Evolutionary conservation across 2,329 filamentous ascomycete genomes (phyloP), one percentile per base, ranked within the genome.

Genomic region (Didymella arachidicola): DNA sequence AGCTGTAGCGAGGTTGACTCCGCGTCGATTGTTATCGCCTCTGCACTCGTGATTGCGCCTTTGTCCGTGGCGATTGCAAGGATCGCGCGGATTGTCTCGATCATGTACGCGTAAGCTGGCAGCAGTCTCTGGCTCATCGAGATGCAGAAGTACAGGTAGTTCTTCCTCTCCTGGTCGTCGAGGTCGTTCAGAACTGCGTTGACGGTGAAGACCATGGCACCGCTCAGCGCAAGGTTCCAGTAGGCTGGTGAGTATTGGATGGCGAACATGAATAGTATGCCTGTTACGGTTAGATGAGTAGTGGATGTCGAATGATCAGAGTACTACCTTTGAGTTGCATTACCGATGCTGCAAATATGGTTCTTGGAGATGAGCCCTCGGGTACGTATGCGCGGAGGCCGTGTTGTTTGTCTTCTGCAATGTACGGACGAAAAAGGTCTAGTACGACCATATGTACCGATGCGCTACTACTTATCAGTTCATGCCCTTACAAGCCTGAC

Each of bases 261-360:
- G 7, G 54, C 53, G 18, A 60, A 58, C 6, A 51, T 30, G 46
- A 63, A 63, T 3, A 63, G 16, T 4, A 63, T 29, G 6, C 34
- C 60, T 63, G 19, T 10, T 2, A 8, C 11, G 29, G 48, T 60
- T 19, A 59, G 22, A 45, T 4, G 5, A 18, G 22, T 2, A 5
- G 25, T 7, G 11, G 4, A 4, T 12, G 30, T 2, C 26, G 6
- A 10, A 22, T 3, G 18, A 2, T 18, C n/a, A 11, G 18, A 11
- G 0, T 18, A 14, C 16, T 4, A 51, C 60, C 53, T 51, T 63
- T 63, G 8, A 63, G 50, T 38, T 63, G 60, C 46, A 34, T 58
- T 3, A 58, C 57, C 12, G 60, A 63, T 3, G 60, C 60, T 8
- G 60, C 57, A 19, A 63, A 63, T 7, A 63, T 63, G 11, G 57